Base-by-base conservation (phyloP, 441 rosid genomes). In the Cnidoscolus chayamansa region DNA sequence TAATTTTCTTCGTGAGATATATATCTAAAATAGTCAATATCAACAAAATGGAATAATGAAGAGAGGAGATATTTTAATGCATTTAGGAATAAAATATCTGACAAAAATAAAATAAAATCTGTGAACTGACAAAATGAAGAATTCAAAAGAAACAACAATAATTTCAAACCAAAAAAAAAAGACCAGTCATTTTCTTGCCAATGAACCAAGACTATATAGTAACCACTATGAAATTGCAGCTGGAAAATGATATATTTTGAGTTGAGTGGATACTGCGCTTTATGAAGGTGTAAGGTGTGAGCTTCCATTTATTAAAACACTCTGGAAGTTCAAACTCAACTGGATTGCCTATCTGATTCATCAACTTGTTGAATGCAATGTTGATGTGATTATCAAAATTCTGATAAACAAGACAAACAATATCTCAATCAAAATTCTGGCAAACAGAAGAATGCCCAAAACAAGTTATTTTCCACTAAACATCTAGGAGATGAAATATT, bases 291-390 rank as follows among this genome's bases (percentile, higher is more conserved):
- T 88, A 95, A 40, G 91, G 84, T 7, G 79, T 76, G 50, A 84
- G 83, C 84, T 89, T 95, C 81, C 68, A 79, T 77, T 95, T 95
- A 65, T 81, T 81, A 75, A 86, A 82, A 87, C 87, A 87, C 68
- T 90, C 92, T 0, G 99, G 99, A 58, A 93, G 88, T 69, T 93
- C 93, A 71, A 95, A 95, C n/a, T 91, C 98, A 65, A 82, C 85
- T 0, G 84, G 72, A 25, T 79, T 81, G 64, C 95, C 97, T 73
- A 93, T 82, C 77, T 88, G 83, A 35, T 86, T 79, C 83, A 86
- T 20, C 84, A 93, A 76, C 79, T 75, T 86, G 78, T 72, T 75
- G 79, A 93, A 93, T 17, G 87, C 94, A 68, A 85, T 68, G 40
- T 77, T 77, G 48, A 95, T 81, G 73, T 59, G 81, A 45, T 63